Conservation (phyloP, 441 rosid genomes). For the Erodium trifolium region DNA sequence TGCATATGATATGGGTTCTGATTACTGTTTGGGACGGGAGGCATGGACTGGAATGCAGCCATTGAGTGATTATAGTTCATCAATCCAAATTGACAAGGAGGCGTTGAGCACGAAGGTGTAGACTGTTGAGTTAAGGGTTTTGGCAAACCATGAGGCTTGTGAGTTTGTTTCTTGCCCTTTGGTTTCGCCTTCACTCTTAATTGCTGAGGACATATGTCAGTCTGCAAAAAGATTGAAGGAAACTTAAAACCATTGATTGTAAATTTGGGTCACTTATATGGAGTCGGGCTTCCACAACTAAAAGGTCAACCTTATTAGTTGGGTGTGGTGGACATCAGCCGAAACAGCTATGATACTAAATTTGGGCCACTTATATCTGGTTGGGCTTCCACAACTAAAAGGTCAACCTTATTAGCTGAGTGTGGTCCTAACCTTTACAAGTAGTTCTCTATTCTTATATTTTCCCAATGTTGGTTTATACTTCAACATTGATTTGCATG, state of each 20-base stretch:
- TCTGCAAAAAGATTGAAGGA: constrained; percentile 22
- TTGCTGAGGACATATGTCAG: constrained; percentile 21
- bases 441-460: too few species aligned
- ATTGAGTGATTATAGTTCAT: constrained; percentile 24
- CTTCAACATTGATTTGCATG: too few species aligned
- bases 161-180: constrained; percentile 29
- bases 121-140: constrained; percentile 25
- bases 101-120: constrained; percentile 18
- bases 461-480: too few species aligned
- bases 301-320: too few species aligned
- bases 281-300: too few species aligned
- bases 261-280: too few species aligned
- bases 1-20: constrained; percentile 31
- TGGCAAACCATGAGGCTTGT: constrained; percentile 21
- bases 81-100: constrained; percentile 28
- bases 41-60: constrained; percentile 27
- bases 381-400: too few species aligned
- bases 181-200: constrained; percentile 26
- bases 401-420: too few species aligned
- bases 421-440: too few species aligned
- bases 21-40: constrained; percentile 19
- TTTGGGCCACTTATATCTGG: too few species aligned
- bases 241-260: constrained; percentile 2
- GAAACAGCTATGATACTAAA: too few species aligned
- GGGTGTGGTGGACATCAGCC: too few species aligned